Evolutionary conservation across 495 filamentous ascomycete species (phyloP), one percentile per base, ranked within the genome.

Genomic region (Neurospora sp.): DNA sequence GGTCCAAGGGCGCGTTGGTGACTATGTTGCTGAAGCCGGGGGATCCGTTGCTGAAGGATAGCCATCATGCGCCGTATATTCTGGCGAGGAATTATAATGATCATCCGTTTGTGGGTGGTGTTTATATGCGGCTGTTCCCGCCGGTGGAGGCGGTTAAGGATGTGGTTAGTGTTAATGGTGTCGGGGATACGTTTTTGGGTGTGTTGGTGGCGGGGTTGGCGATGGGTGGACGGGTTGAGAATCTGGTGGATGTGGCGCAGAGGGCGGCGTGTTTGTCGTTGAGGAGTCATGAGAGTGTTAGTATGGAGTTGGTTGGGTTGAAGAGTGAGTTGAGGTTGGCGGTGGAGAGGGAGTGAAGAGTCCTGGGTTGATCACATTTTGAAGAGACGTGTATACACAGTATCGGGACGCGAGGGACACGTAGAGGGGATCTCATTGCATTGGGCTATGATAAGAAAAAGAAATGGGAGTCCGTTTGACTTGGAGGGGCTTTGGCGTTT

Each of bases 161-260:
- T 39, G 85, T 97, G 5, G 90, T 95, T 14, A 95, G 92, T 75
- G 96, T 98, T 14, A 99, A 98, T 79, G 96, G 95, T 0, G 94
- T 93, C 0, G 96, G 96, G 6, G 96, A 99, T 83, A 98, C 96
- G 0, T 93, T 98, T 76, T 83, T 96, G 3, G 96, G 95, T 4
- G 91, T 93, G 18, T 49, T 97, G 40, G 83, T 97, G 31, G 90
- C 93, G 2, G 92, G 92, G 3, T 73, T 88, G 73, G 83, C 86
- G 20, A 82, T 81, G 74, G 88, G 86, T 7, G 81, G 81, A 4
- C 83, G 77, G 77, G 78, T 87, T n/a, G 83, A 86, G 49, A 82
- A 85, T 69, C 70, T 88, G 72, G 76, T 90, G 27, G 80, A 86
- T 70, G 78, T 89, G 39, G 91, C 90, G 70, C 95, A 98, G 83